phyloP scores from a whole-genome alignment of 2,329 filamentous ascomycete species.

The Sclerotinia nivalis region DNA sequence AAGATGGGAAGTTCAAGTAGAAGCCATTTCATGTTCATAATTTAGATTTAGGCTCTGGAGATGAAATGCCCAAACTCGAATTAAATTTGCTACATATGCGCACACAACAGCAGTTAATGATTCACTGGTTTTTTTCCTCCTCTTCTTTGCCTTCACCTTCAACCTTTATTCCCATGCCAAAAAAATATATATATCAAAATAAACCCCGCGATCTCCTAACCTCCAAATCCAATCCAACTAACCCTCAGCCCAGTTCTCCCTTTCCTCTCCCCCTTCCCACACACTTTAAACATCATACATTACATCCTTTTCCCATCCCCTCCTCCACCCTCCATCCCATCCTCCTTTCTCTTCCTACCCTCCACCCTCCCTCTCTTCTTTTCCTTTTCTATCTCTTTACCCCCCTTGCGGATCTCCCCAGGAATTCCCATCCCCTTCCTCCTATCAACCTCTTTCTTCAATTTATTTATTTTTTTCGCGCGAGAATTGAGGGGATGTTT shows the following conservation, averaged over 20 bases:
- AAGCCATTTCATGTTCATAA: background rate
- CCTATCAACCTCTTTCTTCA: background rate
- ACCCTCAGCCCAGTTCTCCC: background rate
- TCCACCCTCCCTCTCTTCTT: background rate
- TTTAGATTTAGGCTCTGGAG: too few relatives aligned
- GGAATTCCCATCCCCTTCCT: background rate
- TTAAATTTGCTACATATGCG: too few relatives aligned
- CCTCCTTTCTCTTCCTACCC: background rate
- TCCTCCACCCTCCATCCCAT: background rate
- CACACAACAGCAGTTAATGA: too few relatives aligned
- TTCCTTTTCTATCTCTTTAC: background rate
- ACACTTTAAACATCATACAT: background rate
- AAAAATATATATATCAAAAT: too few relatives aligned
- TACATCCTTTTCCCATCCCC: background rate
- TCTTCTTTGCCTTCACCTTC: too few relatives aligned
- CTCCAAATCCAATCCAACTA: too few relatives aligned
- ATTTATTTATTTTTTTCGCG: background rate
- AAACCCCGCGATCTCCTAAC: too few relatives aligned
- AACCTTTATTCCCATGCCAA: too few relatives aligned
- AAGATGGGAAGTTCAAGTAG: background rate
- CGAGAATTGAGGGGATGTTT: background rate
- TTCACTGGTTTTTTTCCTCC: too few relatives aligned
- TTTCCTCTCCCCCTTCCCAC: background rate
- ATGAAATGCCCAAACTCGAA: too few relatives aligned
- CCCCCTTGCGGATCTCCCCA: background rate